phyloP scores from a whole-genome alignment of 169 alveolate species.

The Plasmodium relictum region DNA sequence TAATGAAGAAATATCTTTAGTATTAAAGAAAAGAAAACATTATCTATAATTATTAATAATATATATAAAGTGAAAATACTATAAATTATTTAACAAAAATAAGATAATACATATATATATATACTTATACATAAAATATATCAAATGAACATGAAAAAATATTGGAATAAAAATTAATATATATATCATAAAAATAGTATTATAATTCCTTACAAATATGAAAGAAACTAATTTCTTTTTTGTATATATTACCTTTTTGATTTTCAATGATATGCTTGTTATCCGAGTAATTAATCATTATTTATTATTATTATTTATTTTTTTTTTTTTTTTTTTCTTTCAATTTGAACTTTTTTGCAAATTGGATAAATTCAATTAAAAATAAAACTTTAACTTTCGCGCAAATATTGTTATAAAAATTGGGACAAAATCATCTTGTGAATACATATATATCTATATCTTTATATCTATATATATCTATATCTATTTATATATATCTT shows the following conservation, averaged over 20 bases:
- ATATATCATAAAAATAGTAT: not conserved
- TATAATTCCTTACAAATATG: too few relatives aligned
- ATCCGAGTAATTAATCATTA: slow-evolving; percentile 31
- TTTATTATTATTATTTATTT: slow-evolving; percentile 3
- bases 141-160: not conserved
- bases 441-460: slow-evolving; percentile 8
- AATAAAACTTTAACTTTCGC: too few relatives aligned
- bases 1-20: slow-evolving; percentile 3
- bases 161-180: too few relatives aligned
- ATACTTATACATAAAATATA: not conserved
- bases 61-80: not conserved
- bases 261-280: slow-evolving; percentile 6
- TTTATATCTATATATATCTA: slow-evolving; percentile 11
- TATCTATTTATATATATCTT: too few relatives aligned
- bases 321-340: too few relatives aligned
- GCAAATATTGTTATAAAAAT: too few relatives aligned
- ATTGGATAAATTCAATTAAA: too few relatives aligned
- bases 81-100: too few relatives aligned
- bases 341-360: not conserved
- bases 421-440: not conserved
- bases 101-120: not conserved
- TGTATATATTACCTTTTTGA: slow-evolving; percentile 27
- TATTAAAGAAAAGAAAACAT: too few relatives aligned
- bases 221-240: not conserved
- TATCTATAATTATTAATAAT: too few relatives aligned